phyloP scores from a whole-genome alignment of 1,139 yeast genomes.

The Saccharomycopsis crataegensis region DNA sequence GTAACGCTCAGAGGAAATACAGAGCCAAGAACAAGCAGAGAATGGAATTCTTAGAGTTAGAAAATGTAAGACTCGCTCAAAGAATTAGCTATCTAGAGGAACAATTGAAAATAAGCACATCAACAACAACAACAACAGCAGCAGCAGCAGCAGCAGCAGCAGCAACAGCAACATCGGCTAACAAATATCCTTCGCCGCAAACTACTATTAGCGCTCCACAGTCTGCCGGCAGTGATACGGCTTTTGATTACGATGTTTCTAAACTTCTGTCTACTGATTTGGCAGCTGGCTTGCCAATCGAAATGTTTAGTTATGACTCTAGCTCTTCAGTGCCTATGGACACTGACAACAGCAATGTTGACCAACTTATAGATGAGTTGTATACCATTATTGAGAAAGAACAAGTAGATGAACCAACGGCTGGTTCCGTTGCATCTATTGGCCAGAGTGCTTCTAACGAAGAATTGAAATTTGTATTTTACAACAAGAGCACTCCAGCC shows the following conservation, averaged over 20 bases:
- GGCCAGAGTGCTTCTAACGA: background rate
- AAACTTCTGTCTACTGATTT: too few relatives aligned
- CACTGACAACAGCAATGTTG: too few relatives aligned
- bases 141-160: constrained; percentile 2
- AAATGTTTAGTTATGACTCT: too few relatives aligned
- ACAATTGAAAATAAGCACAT: too few relatives aligned
- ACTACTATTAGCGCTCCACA: too few relatives aligned
- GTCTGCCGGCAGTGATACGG: too few relatives aligned
- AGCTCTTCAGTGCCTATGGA: too few relatives aligned
- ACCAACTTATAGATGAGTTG: too few relatives aligned
- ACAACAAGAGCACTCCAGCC: background rate
- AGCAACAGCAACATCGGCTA: background rate
- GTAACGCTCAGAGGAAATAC: constrained; percentile 16
- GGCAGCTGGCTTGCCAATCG: too few relatives aligned
- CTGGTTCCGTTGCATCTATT: background rate
- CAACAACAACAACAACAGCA: background rate
- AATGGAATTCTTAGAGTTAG: constrained; percentile 9
- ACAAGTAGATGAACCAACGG: background rate
- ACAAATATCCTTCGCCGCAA: background rate
- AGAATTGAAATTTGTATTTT: constrained; percentile 1
- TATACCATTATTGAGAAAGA: too few relatives aligned
- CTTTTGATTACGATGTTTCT: too few relatives aligned
- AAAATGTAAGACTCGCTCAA: background rate
- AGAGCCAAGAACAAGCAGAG: constrained; percentile 12
- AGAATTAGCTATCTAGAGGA: constrained; percentile 1